Percentiles rank a stretch among this genome's conserved stretches.
phyloP scores from a whole-genome alignment of 176 grass and related monocot genomes.

The Pharus latifolius region DNA sequence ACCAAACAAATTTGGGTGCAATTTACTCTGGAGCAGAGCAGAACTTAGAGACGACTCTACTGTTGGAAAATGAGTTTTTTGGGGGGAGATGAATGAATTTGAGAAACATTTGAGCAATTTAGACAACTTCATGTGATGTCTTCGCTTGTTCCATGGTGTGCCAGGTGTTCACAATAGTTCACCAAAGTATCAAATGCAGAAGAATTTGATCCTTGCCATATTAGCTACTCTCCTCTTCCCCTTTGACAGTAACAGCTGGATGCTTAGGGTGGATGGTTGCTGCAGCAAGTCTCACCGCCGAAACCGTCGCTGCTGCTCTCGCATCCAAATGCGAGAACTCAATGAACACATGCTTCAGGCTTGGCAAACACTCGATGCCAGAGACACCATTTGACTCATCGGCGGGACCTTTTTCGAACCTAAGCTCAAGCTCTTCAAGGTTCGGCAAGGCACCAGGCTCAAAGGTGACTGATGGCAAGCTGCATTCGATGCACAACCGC shows the following conservation, averaged over 20 bases:
- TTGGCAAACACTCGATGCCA: slow-evolving; percentile 11
- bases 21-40: too few relatives aligned
- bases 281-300: background rate
- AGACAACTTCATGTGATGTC: too few relatives aligned
- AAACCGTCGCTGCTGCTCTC: background rate
- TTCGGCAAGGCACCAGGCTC: background rate
- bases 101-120: too few relatives aligned
- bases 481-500: background rate
- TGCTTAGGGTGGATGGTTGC: background rate
- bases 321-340: slow-evolving; percentile 12
- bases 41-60: too few relatives aligned
- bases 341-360: slow-evolving; percentile 18
- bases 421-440: slow-evolving; percentile 22
- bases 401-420: background rate
- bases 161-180: too few relatives aligned
- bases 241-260: background rate
- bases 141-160: too few relatives aligned
- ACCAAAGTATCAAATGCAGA: too few relatives aligned
- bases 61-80: too few relatives aligned
- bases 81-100: too few relatives aligned
- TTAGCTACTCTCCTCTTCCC: background rate
- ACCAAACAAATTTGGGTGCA: too few relatives aligned
- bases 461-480: slow-evolving; percentile 4
- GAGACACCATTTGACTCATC: slow-evolving; percentile 3
- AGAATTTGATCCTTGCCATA: background rate